phyloP scores from a whole-genome alignment of 2,329 filamentous ascomycete species.

The Neonectria faginata region DNA sequence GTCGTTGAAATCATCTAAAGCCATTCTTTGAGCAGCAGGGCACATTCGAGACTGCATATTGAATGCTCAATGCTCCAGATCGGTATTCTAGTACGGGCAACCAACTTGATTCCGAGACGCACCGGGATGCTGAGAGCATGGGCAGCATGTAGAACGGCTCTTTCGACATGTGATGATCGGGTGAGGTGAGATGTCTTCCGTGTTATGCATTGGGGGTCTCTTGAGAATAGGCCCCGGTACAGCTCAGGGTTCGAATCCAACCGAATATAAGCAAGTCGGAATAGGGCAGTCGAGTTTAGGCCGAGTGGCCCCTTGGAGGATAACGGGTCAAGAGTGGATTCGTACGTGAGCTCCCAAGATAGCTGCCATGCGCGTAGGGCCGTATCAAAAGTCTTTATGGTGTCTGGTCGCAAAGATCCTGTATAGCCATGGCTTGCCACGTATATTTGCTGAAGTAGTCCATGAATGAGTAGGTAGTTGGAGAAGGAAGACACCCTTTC shows the following conservation, averaged over 20 bases:
- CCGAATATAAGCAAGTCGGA: constrained; percentile 6
- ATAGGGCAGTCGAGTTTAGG: background rate
- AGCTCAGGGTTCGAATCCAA: background rate
- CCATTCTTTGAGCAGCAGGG: constrained; percentile 6
- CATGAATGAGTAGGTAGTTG: constrained; percentile 12
- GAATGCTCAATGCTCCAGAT: constrained; percentile 15
- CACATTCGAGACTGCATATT: constrained; percentile 8
- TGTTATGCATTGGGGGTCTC: background rate
- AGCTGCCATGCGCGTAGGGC: constrained; percentile 3
- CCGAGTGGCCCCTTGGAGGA: background rate
- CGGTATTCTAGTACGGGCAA: background rate
- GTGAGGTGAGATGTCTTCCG: no score
- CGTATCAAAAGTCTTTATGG: background rate
- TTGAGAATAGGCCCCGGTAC: background rate
- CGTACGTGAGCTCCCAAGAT: background rate
- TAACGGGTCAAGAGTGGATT: background rate
- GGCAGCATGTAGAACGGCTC: constrained; percentile 1
- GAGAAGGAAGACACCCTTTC: constrained; percentile 1
- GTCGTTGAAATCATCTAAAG: background rate
- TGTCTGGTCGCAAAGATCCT: background rate
- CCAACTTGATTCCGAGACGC: background rate
- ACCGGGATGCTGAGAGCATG: constrained; percentile 11
- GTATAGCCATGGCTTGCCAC: background rate
- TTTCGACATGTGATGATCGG: background rate
- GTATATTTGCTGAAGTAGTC: constrained; percentile 7